phyloP scores from a whole-genome alignment of 2,329 filamentous ascomycete genomes.

The Ciborinia camelliae region DNA sequence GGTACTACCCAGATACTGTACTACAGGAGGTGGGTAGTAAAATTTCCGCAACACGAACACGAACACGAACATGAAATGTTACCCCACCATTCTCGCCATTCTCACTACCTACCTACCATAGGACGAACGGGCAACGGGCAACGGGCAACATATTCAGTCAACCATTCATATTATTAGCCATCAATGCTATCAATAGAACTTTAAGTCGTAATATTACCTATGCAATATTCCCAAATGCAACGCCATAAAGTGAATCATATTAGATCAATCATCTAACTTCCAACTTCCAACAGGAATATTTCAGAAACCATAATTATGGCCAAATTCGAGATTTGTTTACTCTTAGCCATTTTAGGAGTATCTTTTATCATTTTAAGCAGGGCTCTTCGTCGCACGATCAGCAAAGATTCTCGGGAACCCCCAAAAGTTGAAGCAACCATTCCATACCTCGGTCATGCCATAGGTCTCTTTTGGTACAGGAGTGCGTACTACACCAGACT shows the following conservation, averaged over 20 bases:
- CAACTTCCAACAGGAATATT: not conserved
- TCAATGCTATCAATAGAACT: not conserved
- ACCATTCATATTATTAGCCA: not conserved
- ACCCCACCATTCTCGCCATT: too few species aligned
- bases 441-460: constrained; percentile 11
- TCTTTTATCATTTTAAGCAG: not conserved
- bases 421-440: not conserved
- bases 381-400: not conserved
- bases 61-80: not conserved
- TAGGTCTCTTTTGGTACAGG: constrained; percentile 6
- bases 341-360: not conserved
- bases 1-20: not conserved
- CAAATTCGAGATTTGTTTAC: not conserved
- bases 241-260: not conserved
- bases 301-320: not conserved
- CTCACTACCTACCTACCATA: too few species aligned
- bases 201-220: not conserved
- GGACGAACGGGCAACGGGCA: not conserved
- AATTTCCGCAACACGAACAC: not conserved
- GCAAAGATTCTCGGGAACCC: not conserved
- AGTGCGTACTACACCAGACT: constrained; percentile 6
- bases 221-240: not conserved
- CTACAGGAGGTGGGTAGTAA: too few species aligned
- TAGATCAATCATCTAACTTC: not conserved
- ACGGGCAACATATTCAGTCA: not conserved